Evolutionary conservation across 108 stramenopile genomes (phyloP).

Genomic region (Nitzschia palea): DNA sequence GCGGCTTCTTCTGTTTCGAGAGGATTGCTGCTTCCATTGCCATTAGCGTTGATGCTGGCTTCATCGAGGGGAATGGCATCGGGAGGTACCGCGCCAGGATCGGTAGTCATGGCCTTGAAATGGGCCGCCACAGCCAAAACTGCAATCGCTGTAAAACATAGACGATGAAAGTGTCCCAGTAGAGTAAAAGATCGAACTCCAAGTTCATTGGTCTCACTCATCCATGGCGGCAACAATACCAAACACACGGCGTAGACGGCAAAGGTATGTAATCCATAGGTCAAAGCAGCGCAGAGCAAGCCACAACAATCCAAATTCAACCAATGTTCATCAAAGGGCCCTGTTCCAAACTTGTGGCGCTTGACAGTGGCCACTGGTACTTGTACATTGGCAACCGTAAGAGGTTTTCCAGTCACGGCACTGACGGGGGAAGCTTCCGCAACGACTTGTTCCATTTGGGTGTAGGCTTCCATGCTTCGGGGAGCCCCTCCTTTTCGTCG

Average conservation of each 20-base stretch:
- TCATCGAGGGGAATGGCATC: slow-evolving; percentile 69
- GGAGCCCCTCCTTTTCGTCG: slow-evolving; percentile 36
- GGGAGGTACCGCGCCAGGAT: slow-evolving; percentile 87
- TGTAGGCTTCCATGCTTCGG: slow-evolving; percentile 14
- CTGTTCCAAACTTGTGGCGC: slow-evolving; percentile 66
- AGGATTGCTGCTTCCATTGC: background rate
- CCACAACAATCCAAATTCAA: slow-evolving; percentile 87
- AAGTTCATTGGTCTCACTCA: slow-evolving; percentile 63
- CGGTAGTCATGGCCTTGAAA: slow-evolving; percentile 91
- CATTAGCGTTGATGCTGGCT: background rate
- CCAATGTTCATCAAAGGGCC: slow-evolving; percentile 78
- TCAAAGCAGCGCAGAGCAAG: slow-evolving; percentile 73
- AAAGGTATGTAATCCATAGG: slow-evolving; percentile 70
- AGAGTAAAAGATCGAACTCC: slow-evolving; percentile 46
- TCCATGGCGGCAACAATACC: slow-evolving; percentile 82
- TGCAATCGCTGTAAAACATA: slow-evolving; percentile 59
- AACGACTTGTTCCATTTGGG: background rate
- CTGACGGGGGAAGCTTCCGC: background rate
- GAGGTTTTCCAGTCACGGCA: background rate
- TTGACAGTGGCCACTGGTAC: slow-evolving; percentile 49
- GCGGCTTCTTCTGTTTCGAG: background rate
- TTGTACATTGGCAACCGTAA: background rate
- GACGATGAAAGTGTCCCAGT: slow-evolving; percentile 55
- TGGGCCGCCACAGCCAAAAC: slow-evolving; percentile 65
- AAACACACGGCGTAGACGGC: slow-evolving; percentile 65